Percentiles rank a stretch among this genome's conserved stretches.
Conservation (phyloP, 1,139 yeast species). For the Blastobotrys aristatus region DNA sequence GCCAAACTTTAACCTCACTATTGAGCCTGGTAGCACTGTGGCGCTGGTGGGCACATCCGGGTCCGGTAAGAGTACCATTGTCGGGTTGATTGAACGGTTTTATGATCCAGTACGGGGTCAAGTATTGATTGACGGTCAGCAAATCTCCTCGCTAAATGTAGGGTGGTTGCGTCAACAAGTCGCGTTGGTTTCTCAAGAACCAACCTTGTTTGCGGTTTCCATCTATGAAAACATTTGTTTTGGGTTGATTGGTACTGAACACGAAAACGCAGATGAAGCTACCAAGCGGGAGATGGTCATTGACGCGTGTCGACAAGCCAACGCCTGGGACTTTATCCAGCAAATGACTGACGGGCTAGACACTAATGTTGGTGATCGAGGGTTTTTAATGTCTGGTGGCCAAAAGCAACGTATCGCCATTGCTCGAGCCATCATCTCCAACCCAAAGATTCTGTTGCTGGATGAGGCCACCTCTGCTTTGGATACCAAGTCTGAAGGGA, state of each 20-base stretch:
- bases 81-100: conserved; percentile 65
- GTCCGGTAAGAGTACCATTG: conserved; percentile 83
- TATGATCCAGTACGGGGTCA: conserved; percentile 59
- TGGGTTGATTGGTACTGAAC: conserved; percentile 55
- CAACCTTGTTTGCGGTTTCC: conserved; percentile 72
- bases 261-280: conserved; percentile 40
- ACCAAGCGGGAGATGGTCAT: conserved; percentile 32
- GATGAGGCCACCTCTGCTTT: conserved; percentile 82
- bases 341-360: conserved; percentile 41
- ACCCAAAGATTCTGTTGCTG: conserved; percentile 56
- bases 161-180: conserved; percentile 67
- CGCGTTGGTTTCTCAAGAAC: conserved; percentile 89
- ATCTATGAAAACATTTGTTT: conserved; percentile 75
- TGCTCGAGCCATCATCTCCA: conserved; percentile 70
- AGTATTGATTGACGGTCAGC: conserved; percentile 61
- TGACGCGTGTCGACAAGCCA: conserved; percentile 38
- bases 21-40: conserved; percentile 69
- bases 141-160: conserved; percentile 60
- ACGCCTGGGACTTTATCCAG: conserved; percentile 40
- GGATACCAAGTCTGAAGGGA: conserved; percentile 61
- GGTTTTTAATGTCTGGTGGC: conserved; percentile 65
- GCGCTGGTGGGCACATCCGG: conserved; percentile 93
- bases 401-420: conserved; percentile 87
- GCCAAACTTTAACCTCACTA: conserved; percentile 53
- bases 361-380: conserved; percentile 54